Conservation (phyloP, 73 alveolate species). For the Paramecium tetraurelia region DNA sequence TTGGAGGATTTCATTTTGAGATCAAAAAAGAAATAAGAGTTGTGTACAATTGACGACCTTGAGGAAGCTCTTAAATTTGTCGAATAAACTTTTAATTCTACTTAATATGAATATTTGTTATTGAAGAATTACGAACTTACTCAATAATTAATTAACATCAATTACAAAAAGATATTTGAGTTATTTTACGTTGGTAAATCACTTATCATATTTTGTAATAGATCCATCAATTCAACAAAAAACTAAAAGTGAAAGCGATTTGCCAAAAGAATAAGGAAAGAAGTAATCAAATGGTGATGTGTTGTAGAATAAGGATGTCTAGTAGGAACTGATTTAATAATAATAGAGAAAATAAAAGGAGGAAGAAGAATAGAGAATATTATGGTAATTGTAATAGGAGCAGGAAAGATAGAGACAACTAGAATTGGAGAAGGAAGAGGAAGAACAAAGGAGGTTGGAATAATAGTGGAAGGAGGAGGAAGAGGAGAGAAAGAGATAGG, state of each 20-base stretch:
- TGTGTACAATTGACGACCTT: background rate
- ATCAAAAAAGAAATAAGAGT: background rate
- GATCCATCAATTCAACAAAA: background rate
- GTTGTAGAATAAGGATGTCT: background rate
- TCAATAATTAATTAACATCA: background rate
- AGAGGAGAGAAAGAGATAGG: background rate
- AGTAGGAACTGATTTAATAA: background rate
- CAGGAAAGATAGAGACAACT: background rate
- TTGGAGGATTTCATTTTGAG: constrained; percentile 27
- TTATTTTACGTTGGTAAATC: background rate
- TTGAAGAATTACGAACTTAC: constrained; percentile 22
- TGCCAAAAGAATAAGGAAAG: background rate
- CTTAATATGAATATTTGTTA: background rate
- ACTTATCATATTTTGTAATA: background rate
- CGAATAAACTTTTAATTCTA: background rate
- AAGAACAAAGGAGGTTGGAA: constrained; percentile 11
- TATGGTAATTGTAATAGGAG: background rate
- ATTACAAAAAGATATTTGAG: constrained; percentile 5
- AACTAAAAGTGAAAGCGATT: background rate
- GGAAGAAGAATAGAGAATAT: background rate
- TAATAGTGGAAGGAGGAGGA: background rate
- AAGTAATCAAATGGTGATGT: background rate
- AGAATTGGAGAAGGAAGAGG: background rate
- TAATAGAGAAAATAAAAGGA: background rate
- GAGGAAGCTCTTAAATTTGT: constrained; percentile 37